phyloP scores from a whole-genome alignment of 2,329 filamentous ascomycete genomes.

The Parastagonospora nodorum region DNA sequence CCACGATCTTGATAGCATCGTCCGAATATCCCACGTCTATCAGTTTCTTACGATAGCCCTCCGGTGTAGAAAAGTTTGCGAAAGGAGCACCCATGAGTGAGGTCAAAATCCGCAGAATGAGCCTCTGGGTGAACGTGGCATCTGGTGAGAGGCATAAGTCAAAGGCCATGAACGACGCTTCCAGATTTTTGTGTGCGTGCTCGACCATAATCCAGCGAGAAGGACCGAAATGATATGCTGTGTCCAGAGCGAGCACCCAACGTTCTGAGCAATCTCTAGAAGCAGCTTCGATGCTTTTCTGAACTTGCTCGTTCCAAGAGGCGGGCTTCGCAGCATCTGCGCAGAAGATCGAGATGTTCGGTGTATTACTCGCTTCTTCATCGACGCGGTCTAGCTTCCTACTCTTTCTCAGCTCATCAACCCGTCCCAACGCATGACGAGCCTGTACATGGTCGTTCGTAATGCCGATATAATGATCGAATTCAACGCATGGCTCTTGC shows the following conservation, averaged over 20 bases:
- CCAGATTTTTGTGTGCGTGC: conserved; percentile 48
- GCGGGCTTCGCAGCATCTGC: conserved; percentile 57
- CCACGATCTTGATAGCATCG: conserved; percentile 51
- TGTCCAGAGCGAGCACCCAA: conserved; percentile 63
- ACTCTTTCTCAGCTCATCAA: conserved; percentile 11
- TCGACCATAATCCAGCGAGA: conserved; percentile 56
- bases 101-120: conserved; percentile 52
- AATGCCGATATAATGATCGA: conserved; percentile 56
- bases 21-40: conserved; percentile 55
- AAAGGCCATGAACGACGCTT: conserved; percentile 60
- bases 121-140: conserved; percentile 16
- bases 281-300: conserved; percentile 8
- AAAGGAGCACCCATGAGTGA: conserved; percentile 56
- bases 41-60: conserved; percentile 54
- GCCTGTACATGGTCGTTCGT: conserved; percentile 57
- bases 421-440: conserved; percentile 33
- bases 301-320: conserved; percentile 47
- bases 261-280: conserved; percentile 26
- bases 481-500: conserved; percentile 5
- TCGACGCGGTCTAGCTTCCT: not conserved
- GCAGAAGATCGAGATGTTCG: conserved; percentile 50
- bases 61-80: conserved; percentile 55
- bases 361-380: not conserved
- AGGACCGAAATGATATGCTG: conserved; percentile 62
- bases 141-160: conserved; percentile 53